Evolutionary conservation across 345 rosid genomes (phyloP).

Genomic region (Eucalyptus sideroxylon): DNA sequence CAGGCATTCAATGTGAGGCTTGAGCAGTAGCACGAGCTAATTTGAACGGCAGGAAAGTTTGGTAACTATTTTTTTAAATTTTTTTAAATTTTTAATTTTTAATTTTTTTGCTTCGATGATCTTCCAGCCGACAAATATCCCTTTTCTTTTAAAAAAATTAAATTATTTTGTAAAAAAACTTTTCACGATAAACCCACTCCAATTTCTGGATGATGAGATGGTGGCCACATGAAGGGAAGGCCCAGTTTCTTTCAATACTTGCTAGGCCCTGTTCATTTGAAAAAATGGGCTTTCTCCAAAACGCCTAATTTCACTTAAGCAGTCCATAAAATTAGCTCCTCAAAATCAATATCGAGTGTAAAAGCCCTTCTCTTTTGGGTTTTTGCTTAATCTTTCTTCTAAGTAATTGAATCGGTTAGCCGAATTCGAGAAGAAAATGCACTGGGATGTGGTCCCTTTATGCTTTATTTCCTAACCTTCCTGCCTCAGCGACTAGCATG

Average conservation of each 20-base stretch:
- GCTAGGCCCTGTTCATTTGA: not conserved
- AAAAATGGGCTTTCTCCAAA: not conserved
- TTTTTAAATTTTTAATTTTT: too few species aligned
- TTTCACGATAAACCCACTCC: not conserved
- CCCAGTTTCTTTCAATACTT: not conserved
- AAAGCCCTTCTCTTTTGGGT: not conserved
- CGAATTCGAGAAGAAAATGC: not conserved
- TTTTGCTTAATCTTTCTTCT: not conserved
- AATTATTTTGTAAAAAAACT: not conserved
- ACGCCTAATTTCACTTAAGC: not conserved
- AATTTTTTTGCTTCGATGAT: not conserved
- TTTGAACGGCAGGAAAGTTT: not conserved
- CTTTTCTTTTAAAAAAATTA: accelerated
- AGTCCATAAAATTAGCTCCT: not conserved
- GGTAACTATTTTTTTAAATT: not conserved
- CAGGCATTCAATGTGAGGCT: not conserved
- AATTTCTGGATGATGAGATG: not conserved
- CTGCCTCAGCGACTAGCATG: not conserved
- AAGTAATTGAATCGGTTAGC: not conserved
- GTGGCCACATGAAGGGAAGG: not conserved
- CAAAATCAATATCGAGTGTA: not conserved
- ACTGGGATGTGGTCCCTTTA: not conserved
- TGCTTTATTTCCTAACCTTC: not conserved
- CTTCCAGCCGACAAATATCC: not conserved
- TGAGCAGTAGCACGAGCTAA: not conserved